These are phyloP conservation scores for Adansonia rubrostipa DNA, from an alignment of 441 rosid genomes.

Conservation along the genomic window DNA sequence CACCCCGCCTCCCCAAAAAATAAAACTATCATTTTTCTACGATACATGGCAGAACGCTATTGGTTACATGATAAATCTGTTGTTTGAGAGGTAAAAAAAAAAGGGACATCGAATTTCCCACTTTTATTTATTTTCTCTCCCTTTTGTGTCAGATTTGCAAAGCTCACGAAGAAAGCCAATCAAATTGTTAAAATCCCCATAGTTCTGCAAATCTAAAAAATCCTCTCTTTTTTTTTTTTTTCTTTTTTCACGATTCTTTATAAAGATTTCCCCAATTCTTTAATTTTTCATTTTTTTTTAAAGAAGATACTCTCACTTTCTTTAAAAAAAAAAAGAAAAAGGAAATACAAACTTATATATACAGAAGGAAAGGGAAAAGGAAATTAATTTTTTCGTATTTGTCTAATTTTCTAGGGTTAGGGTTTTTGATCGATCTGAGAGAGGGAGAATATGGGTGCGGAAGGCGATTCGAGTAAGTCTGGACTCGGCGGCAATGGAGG, in stretches of 20 bases:
- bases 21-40: no score
- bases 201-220: background rate
- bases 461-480: constrained; percentile 57
- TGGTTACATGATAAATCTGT: no score
- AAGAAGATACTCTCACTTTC: background rate
- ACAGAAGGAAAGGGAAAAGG: background rate
- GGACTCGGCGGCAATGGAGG: constrained; percentile 29
- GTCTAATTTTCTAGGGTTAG: constrained; percentile 19
- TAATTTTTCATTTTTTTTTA: background rate
- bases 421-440: constrained; percentile 23
- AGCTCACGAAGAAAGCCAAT: no score
- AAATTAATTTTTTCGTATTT: background rate
- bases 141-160: no score
- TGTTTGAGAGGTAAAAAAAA: no score
- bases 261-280: background rate
- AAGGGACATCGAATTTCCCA: no score
- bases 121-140: no score
- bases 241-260: background rate
- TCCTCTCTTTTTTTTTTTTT: background rate
- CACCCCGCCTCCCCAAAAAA: no score
- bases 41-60: no score
- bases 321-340: background rate
- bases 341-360: no score
- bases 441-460: constrained; percentile 50
- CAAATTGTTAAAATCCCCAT: no score